These are phyloP conservation scores for Globisporangium nunn DNA, from an alignment of 352 stramenopile species.

Conservation along the genomic window DNA sequence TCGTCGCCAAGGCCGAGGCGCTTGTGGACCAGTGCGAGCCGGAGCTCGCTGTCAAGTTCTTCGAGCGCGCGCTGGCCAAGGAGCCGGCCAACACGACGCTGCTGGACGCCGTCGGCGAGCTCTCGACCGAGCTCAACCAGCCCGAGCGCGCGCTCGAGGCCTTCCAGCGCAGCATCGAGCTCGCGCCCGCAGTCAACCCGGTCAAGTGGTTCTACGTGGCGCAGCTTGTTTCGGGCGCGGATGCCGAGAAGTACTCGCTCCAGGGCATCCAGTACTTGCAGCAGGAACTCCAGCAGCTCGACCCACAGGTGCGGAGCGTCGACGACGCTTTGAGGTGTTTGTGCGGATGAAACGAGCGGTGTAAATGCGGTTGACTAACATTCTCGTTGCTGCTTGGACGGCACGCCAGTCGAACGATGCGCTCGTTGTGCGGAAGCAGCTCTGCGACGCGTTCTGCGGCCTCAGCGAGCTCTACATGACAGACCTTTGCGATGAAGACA, in stretches of 20 bases:
- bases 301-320: constrained; percentile 12
- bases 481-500: constrained; percentile 90
- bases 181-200: constrained; percentile 67
- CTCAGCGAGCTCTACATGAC: constrained; percentile 97
- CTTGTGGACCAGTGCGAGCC: constrained; percentile 83
- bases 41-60: constrained; percentile 80
- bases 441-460: constrained; percentile 91
- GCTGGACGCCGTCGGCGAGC: constrained; percentile 73
- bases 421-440: constrained; percentile 81
- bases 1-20: constrained; percentile 77
- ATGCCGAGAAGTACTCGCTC: constrained; percentile 58
- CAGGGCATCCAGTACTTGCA: constrained; percentile 68
- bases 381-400: too few relatives aligned
- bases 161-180: constrained; percentile 62
- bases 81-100: constrained; percentile 65
- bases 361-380: neutral
- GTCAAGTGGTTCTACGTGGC: constrained; percentile 84
- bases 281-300: constrained; percentile 37
- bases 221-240: constrained; percentile 68
- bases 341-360: neutral
- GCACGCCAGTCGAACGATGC: constrained; percentile 32
- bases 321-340: too few relatives aligned
- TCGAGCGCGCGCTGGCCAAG: constrained; percentile 64
- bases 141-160: constrained; percentile 61
- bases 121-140: constrained; percentile 78